Evolutionary conservation across 1,284 basidiomycete genomes (phyloP).

Genomic region (Serendipita sp.): DNA sequence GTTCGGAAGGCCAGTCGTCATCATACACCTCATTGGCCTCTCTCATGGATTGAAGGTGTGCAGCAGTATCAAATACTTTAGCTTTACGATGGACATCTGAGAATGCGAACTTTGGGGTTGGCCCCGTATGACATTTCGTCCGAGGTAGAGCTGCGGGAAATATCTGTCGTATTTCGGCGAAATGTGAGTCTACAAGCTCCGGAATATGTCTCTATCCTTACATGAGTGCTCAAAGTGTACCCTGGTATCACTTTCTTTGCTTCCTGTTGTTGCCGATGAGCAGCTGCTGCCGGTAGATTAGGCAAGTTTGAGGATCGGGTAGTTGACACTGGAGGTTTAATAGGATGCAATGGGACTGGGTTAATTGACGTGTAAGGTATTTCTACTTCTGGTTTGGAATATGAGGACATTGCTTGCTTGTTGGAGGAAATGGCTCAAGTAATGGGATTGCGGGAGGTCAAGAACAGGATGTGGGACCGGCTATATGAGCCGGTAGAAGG

Average conservation of each 20-base stretch:
- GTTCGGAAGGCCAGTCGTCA: background rate
- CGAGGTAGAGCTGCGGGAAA: background rate
- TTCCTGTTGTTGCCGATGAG: background rate
- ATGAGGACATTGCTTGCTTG: background rate
- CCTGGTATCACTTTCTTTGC: background rate
- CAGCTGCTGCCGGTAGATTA: background rate
- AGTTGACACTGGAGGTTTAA: background rate
- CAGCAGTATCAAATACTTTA: background rate
- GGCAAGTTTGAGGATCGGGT: background rate
- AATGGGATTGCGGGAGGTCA: background rate
- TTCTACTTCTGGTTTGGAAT: background rate
- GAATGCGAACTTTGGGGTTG: background rate
- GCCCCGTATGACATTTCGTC: conserved; percentile 1
- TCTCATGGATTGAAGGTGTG: background rate
- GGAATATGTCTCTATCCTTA: background rate
- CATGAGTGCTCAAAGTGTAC: conserved; percentile 1
- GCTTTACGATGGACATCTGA: background rate
- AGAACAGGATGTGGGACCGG: background rate
- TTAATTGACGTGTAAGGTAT: background rate
- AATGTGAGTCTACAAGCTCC: background rate
- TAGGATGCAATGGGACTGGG: background rate
- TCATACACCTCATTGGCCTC: background rate
- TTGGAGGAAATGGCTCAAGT: background rate
- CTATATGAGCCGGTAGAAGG: background rate
- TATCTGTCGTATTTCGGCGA: background rate